Conservation (phyloP, 129 eudicot species). For the Pseudognaphalium luteoalbum region DNA sequence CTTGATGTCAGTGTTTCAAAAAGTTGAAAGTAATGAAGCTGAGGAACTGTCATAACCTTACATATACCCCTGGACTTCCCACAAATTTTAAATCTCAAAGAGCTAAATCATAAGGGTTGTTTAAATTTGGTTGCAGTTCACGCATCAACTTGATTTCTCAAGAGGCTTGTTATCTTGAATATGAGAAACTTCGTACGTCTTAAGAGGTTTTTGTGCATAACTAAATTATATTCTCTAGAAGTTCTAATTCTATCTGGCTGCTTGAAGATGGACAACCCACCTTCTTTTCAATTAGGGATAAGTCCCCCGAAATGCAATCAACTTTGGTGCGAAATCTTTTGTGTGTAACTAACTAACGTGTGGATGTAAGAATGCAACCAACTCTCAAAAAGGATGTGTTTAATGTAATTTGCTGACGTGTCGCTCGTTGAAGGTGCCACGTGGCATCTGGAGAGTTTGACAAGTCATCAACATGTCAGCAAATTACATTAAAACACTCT, state of each 20-base stretch:
- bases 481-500: too few species aligned
- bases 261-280: neutral
- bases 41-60: constrained; percentile 16
- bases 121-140: constrained; percentile 18
- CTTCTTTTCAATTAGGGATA: constrained; percentile 3
- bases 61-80: constrained; percentile 25
- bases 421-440: too few species aligned
- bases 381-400: too few species aligned
- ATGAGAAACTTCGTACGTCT: constrained; percentile 7
- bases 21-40: constrained; percentile 26
- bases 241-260: constrained; percentile 9
- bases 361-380: too few species aligned
- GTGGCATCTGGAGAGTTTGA: too few species aligned
- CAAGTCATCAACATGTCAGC: too few species aligned
- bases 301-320: too few species aligned
- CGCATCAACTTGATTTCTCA: constrained; percentile 25
- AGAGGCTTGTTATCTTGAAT: constrained; percentile 13
- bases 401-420: too few species aligned
- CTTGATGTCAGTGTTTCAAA: constrained; percentile 1
- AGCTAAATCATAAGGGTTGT: constrained; percentile 23
- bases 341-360: too few species aligned
- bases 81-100: constrained; percentile 19
- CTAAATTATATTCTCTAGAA: constrained; percentile 10
- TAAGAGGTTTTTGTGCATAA: neutral
- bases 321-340: too few species aligned